A percentile compares a stretch with the other conserved stretches of the same genome.
phyloP scores from a whole-genome alignment of 108 stramenopile species.

The Fragilariopsis cylindrus region DNA sequence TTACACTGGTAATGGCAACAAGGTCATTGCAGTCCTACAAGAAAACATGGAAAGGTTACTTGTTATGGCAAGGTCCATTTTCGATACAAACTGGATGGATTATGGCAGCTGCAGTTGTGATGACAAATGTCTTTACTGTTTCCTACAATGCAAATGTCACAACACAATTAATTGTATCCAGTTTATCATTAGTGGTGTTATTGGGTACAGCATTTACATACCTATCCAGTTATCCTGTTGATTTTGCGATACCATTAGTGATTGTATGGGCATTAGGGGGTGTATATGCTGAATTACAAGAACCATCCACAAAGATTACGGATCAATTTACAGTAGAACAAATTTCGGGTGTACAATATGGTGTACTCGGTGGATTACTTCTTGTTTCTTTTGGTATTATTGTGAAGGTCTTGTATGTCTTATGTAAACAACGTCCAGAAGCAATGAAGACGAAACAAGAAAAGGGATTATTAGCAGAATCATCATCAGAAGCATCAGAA shows the following conservation, averaged over 20 bases:
- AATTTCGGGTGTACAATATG: conserved; percentile 14
- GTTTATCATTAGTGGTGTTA: conserved; percentile 44
- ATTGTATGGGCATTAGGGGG: conserved; percentile 61
- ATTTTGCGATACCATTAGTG: conserved; percentile 57
- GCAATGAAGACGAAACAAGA: neutral
- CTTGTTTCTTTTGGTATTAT: conserved; percentile 2
- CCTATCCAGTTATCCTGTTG: conserved; percentile 15
- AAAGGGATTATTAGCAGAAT: too few species aligned
- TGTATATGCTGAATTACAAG: conserved; percentile 49
- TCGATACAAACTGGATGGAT: conserved; percentile 78
- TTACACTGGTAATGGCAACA: conserved; percentile 8
- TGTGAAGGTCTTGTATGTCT: neutral
- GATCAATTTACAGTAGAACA: conserved; percentile 33
- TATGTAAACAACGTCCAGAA: conserved; percentile 8
- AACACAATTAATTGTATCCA: conserved; percentile 47
- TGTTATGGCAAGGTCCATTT: conserved; percentile 68
- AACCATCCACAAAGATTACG: conserved; percentile 43
- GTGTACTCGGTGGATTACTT: neutral
- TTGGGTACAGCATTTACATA: conserved; percentile 54
- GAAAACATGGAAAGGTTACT: conserved; percentile 41
- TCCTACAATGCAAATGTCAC: conserved; percentile 27
- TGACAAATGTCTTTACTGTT: conserved; percentile 66
- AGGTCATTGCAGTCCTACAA: neutral
- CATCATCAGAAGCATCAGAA: too few species aligned
- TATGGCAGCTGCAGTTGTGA: conserved; percentile 65